phyloP scores from a whole-genome alignment of 78 protist species.

The Blattamonas nauphoetae region DNA sequence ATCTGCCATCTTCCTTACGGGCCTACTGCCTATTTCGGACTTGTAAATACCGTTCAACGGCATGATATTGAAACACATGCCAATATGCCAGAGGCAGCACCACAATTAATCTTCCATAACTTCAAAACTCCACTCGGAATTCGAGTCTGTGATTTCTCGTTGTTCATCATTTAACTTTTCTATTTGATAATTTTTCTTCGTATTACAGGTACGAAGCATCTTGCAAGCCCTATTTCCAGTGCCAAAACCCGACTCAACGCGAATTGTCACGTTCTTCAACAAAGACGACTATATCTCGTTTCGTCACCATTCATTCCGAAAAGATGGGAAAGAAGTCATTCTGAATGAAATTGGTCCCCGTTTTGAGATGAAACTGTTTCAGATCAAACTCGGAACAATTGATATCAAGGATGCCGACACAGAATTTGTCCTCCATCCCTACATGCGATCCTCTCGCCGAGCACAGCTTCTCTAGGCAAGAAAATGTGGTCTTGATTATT shows the following conservation, averaged over 20 bases:
- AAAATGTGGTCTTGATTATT: background rate
- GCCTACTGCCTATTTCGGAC: conserved; percentile 93
- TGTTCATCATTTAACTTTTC: background rate
- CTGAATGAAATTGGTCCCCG: conserved; percentile 92
- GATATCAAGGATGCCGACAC: conserved; percentile 86
- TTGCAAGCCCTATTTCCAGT: conserved; percentile 92
- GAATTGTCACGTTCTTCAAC: conserved; percentile 86
- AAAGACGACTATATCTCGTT: conserved; percentile 80
- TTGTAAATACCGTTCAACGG: conserved; percentile 75
- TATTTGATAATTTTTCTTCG: background rate
- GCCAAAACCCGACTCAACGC: conserved; percentile 67
- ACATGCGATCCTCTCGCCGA: conserved; percentile 65
- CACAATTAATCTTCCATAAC: conserved; percentile 87
- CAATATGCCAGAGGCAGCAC: conserved; percentile 65
- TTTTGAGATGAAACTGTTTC: conserved; percentile 79
- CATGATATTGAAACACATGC: conserved; percentile 72
- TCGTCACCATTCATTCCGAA: conserved; percentile 72
- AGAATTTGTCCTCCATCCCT: conserved; percentile 88
- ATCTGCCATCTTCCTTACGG: conserved; percentile 96
- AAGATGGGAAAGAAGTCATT: conserved; percentile 51
- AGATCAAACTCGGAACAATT: conserved; percentile 69
- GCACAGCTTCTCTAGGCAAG: conserved; percentile 11
- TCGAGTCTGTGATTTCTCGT: background rate
- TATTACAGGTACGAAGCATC: conserved; percentile 34
- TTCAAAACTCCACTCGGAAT: conserved; percentile 76